Conservation (phyloP, 805 yeast species). For the Ogataea ramenticola region DNA sequence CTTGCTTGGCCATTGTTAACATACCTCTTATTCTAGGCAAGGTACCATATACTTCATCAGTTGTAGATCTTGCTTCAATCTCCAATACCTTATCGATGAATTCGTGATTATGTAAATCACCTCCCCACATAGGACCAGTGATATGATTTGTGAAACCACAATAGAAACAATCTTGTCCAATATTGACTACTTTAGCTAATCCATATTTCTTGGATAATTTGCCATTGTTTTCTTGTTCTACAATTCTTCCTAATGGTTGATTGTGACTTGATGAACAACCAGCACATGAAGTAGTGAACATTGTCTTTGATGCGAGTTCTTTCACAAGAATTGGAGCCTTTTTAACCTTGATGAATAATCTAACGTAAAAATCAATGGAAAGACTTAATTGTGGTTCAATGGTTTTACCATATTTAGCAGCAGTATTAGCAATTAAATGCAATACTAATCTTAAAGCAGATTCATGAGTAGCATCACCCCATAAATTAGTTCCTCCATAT, state of each 20-base stretch:
- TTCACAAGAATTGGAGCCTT: conserved; percentile 80
- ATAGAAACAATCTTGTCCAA: conserved; percentile 50
- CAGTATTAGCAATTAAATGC: conserved; percentile 66
- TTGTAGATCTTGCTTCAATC: conserved; percentile 38
- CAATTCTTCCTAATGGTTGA: conserved; percentile 69
- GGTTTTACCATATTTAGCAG: conserved; percentile 81
- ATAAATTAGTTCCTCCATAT: conserved; percentile 88
- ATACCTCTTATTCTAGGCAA: conserved; percentile 83
- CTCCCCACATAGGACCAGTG: conserved; percentile 97
- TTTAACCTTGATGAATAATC: conserved; percentile 73
- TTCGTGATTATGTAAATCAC: conserved; percentile 59
- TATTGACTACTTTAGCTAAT: conserved; percentile 44
- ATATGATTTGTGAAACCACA: conserved; percentile 69
- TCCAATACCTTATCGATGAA: conserved; percentile 61
- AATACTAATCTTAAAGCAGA: conserved; percentile 84
- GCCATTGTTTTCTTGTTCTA: conserved; percentile 26
- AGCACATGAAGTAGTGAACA: conserved; percentile 74
- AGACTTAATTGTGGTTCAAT: conserved; percentile 83
- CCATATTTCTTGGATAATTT: conserved; percentile 47
- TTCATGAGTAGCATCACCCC: conserved; percentile 86
- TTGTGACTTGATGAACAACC: conserved; percentile 73
- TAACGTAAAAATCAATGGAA: conserved; percentile 87
- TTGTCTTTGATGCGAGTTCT: conserved; percentile 65
- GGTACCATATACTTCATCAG: conserved; percentile 63
- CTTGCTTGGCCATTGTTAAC: conserved; percentile 77